phyloP scores from a whole-genome alignment of 1,284 basidiomycete species.

The Apiotrichum sp. region DNA sequence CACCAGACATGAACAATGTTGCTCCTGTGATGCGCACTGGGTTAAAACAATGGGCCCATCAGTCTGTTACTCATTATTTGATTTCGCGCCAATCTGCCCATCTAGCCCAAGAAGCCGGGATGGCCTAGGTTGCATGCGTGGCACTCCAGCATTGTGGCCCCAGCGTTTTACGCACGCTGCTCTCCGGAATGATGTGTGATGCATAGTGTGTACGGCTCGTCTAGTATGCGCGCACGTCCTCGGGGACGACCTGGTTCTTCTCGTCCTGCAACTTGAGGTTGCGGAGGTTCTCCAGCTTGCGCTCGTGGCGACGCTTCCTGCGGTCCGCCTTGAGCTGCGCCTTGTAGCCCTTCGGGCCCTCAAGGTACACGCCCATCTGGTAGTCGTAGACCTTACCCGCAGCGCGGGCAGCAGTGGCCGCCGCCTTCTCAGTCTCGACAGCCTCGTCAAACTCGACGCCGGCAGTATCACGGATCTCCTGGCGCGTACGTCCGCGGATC shows the following conservation, averaged over 20 bases:
- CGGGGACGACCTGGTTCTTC: slow-evolving; percentile 33
- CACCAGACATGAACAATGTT: too few species aligned
- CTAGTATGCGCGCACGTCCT: slow-evolving; percentile 3
- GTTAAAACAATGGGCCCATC: too few species aligned
- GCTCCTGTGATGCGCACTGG: too few species aligned
- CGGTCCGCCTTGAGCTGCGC: slow-evolving; percentile 5
- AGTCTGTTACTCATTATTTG: too few species aligned
- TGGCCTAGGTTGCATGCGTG: too few species aligned
- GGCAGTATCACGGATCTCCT: slow-evolving; percentile 41
- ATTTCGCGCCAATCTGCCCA: too few species aligned
- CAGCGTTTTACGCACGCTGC: too few species aligned
- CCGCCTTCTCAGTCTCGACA: slow-evolving; percentile 18
- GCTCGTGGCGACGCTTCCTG: slow-evolving; percentile 13
- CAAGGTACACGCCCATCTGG: slow-evolving; percentile 3
- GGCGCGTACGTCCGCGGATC: slow-evolving; percentile 31
- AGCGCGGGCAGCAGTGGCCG: slow-evolving; percentile 14
- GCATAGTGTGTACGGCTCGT: not conserved
- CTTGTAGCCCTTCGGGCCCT: slow-evolving; percentile 8
- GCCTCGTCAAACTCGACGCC: slow-evolving; percentile 28
- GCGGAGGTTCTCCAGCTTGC: slow-evolving; percentile 10
- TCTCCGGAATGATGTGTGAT: slow-evolving; percentile 5
- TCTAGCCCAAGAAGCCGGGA: too few species aligned
- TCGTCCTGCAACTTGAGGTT: slow-evolving; percentile 14
- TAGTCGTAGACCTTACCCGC: slow-evolving; percentile 19
- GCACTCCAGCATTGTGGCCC: too few species aligned